Base-by-base conservation (phyloP, 2,329 filamentous ascomycete genomes). In the Tolypocladium nubicola region DNA sequence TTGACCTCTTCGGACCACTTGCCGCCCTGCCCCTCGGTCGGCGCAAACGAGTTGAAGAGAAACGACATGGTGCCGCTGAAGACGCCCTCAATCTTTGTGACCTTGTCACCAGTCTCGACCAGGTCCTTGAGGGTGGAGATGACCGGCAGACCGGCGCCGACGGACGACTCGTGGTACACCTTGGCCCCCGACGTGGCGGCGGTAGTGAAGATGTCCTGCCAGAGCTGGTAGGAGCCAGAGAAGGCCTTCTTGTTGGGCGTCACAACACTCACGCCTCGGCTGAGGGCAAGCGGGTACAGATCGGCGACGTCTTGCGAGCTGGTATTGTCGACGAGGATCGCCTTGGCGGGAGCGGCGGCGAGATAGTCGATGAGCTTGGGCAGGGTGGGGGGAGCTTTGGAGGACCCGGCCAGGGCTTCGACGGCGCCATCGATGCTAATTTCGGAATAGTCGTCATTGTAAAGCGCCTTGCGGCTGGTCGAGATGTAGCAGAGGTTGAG, bases 211-310 rank as follows among this genome's bases (percentile, higher is more conserved):
- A 99, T 97, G 61, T 88, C 84, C 67, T 89, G 82, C 92, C 93
- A 99, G 57, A 96, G 78, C 64, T 84, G 79, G 66, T 89, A 85
- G 52, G 83, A 85, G 58, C 88, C 86, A 0, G 90, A 95, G 75
- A 99, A 99, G 16, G 89, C 93, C 76, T 99, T 99, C 79, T 99
- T 99, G 80, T 97, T 99, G 49, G 94, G 92, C 1, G 94, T 99
- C 35, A 97, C 90, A 65, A 99, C 85, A 73, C 85, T 93, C 72
- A 99, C 86, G 14, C 92, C 93, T 61, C 85, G 83, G 66, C 83
- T 81, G 60, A 99, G 78, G 72, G 96, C 89, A 52, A 81, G 72
- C 1, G 94, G 92, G 73, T 99, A 99, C 37, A 83, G 76, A 60
- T 89, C 83, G 53, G 93, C 94, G 37, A 99, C 81, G 62, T 88